Base-by-base conservation (phyloP, 2,329 filamentous ascomycete genomes). In the Calonectria fujianensis region DNA sequence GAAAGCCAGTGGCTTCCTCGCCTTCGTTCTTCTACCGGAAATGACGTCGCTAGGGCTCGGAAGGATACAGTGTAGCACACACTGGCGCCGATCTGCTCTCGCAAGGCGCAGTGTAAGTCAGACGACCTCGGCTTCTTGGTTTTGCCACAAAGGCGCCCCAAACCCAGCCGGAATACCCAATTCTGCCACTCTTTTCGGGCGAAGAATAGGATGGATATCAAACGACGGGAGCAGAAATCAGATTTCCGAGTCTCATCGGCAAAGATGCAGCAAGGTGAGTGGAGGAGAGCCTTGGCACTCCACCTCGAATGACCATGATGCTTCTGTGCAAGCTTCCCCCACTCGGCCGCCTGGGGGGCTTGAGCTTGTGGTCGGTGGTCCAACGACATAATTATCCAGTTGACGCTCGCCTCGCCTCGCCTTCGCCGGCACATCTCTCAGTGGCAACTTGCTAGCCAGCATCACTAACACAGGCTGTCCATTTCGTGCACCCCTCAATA, bases 291-390 rank as follows among this genome's bases (percentile, higher is more conserved):
- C 71, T 73, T 73, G 71, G 57, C 64, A 69, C 70, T 73, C 70
- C 70, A 73, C 70, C 68, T 37, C 35, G 20, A 39, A 61, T 52
- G 52, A 50, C 48, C 54, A 64, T 37, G 57, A 63, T 64, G 65
- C 27, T 59, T 69, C 48, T 50, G 65, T 65, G 37, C 48, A 69
- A 73, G 70, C 70, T 63, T 50, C 70, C 71, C 70, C 65, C 65
- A 73, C 71, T 64, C 66, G 66, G 66, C 71, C 29, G 50, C 66
- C 66, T 61, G 66, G 65, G 39, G 70, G 67, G 52, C 31, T 41
- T 45, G 35, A 61, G 59, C 45, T 50, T 57, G 65, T 63, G 65
- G 64, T 65, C 54, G 37, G 48, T 39, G n/a, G 57, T 61, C 57
- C 57, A 61, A 39, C 57, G 35, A 61, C 57, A 37, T 35, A 61